These are phyloP conservation scores for Ochetophila trinervis DNA, from an alignment of 306 rosid species.

Conservation along the genomic window DNA sequence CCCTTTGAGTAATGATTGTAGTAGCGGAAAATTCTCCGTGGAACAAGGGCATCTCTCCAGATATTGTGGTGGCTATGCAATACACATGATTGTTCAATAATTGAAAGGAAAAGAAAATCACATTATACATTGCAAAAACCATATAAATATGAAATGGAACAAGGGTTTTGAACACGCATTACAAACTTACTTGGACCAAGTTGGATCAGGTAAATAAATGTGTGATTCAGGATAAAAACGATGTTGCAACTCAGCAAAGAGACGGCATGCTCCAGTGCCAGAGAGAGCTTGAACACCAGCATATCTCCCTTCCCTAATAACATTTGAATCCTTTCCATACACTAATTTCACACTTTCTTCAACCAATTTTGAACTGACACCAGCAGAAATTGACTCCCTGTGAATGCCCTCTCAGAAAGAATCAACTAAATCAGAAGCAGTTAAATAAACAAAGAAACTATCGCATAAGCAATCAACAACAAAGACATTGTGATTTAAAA, in stretches of 20 bases:
- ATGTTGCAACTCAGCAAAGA: conserved; percentile 40
- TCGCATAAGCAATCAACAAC: background rate
- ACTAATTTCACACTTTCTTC: conserved; percentile 36
- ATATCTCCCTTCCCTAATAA: conserved; percentile 16
- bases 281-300: conserved; percentile 38
- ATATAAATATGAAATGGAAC: background rate
- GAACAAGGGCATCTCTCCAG: conserved; percentile 39
- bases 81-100: background rate
- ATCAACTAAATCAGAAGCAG: too few species aligned
- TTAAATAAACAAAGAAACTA: background rate
- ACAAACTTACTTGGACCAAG: conserved; percentile 43
- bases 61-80: conserved; percentile 34
- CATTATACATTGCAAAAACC: background rate
- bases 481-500: background rate
- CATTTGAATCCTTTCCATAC: conserved; percentile 33
- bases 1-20: conserved; percentile 30
- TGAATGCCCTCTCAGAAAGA: conserved; percentile 2
- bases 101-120: background rate
- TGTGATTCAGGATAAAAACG: conserved; percentile 30
- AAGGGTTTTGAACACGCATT: background rate
- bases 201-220: conserved; percentile 34
- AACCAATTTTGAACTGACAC: conserved; percentile 27
- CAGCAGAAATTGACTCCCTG: conserved; percentile 31
- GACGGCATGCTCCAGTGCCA: conserved; percentile 42
- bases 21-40: conserved; percentile 33